A percentile compares a stretch with the other conserved stretches of the same genome.
Evolutionary conservation across 495 filamentous ascomycete species (phyloP).

Genomic region (Chaetomium cochliodes): DNA sequence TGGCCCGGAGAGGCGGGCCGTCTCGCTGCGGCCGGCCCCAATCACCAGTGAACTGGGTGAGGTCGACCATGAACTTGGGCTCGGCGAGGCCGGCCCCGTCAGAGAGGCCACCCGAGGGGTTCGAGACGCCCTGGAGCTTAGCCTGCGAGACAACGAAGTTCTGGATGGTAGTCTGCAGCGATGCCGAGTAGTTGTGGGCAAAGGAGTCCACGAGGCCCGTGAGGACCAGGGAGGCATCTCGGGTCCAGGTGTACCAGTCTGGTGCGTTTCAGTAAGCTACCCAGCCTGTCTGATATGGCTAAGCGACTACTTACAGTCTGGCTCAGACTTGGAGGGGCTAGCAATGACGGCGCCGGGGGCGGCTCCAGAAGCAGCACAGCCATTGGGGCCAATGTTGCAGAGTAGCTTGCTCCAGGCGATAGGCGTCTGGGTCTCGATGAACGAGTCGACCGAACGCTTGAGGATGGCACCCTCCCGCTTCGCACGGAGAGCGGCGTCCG

Average conservation of each 20-base stretch:
- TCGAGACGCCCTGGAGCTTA: conserved; percentile 59
- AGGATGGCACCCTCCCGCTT: conserved; percentile 42
- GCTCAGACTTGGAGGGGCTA: conserved; percentile 56
- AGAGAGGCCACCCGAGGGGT: conserved; percentile 56
- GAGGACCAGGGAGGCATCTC: conserved; percentile 65
- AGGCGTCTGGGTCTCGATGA: conserved; percentile 55
- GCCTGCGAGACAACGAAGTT: conserved; percentile 58
- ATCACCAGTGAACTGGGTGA: conserved; percentile 57
- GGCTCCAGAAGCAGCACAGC: conserved; percentile 48
- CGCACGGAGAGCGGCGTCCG: conserved; percentile 30
- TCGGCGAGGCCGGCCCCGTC: conserved; percentile 57
- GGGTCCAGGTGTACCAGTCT: conserved; percentile 70
- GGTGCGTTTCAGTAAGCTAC: conserved; percentile 16
- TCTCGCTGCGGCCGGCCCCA: conserved; percentile 75
- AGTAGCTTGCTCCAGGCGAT: conserved; percentile 54
- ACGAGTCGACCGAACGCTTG: conserved; percentile 52
- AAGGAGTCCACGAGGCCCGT: conserved; percentile 61
- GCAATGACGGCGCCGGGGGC: conserved; percentile 60
- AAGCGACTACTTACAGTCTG: conserved; percentile 55
- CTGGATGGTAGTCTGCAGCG: conserved; percentile 55
- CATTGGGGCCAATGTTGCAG: conserved; percentile 59
- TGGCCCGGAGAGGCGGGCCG: conserved; percentile 68
- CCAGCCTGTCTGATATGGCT: not conserved
- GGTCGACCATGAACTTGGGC: conserved; percentile 60
- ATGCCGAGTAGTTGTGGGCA: conserved; percentile 50